Evolutionary conservation across 768 basidiomycete genomes (phyloP), one percentile per base, ranked within the genome.

Genomic region (Boletus coccyginus): DNA sequence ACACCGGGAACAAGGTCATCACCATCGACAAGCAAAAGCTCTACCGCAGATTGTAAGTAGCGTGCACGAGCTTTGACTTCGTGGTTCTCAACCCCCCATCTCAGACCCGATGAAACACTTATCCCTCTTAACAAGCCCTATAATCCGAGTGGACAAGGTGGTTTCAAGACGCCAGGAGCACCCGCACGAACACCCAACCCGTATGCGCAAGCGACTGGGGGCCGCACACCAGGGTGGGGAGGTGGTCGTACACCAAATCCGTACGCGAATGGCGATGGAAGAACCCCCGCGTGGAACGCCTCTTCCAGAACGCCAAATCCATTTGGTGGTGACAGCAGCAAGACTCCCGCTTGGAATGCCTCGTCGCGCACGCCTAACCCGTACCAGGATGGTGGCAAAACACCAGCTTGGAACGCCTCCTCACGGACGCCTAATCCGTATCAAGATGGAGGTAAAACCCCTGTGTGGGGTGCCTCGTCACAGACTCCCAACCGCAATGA

Each of bases 1-100:
- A 81, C 57, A 87, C 93, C 14, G 88, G 88, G 39, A 95, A 94
- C 72, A 94, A 92, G 72, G 78, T 94, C 21, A 86, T 99, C 55
- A 87, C 87, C 39, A 86, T 98, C 55, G 88, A 90, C 46, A 92
- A 94, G 66, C 80, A 81, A 44, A 92, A 90, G 66, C 72, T 96
- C 19, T 80, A 83, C 59, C 80, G 86, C 53, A 81, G 87, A 73
- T 70, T 84, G 92, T 92, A 66, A 66, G 90, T 80, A 45, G n/a
- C 27, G 38, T 24, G 29, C 33, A 16, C 46, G 35, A 54, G 12
- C 7, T 24, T 27, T 54, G 32, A 17, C 45, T 7, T 43, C n/a
- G 27, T 50, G 57, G 24, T 52, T 55, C 55, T 53, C 7, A 65
- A 46, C 53, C n/a, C 42, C 29, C 42, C 7, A 7, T 46, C 58